Evolutionary conservation across 257 asterid species (phyloP).

Genomic region (Plantago elongata): DNA sequence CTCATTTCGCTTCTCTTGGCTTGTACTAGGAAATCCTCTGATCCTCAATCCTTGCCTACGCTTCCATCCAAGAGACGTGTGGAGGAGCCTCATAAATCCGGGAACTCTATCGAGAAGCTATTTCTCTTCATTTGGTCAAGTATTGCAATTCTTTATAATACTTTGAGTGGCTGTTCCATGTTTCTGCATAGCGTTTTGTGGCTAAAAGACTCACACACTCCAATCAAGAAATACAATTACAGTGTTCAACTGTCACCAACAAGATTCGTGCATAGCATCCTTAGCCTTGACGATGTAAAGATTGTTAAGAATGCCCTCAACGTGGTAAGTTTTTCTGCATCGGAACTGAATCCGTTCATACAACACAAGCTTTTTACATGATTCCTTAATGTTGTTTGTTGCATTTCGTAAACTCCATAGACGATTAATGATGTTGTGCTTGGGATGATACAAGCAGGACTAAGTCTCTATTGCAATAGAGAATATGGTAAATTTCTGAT

Average conservation of each 20-base stretch:
- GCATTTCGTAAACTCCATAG: not conserved
- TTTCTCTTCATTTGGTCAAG: not conserved
- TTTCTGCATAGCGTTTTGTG: not conserved
- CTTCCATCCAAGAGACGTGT: not conserved
- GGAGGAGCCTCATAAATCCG: not conserved
- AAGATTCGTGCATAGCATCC: constrained; percentile 12
- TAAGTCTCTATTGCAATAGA: constrained; percentile 5
- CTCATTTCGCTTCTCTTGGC: constrained; percentile 14
- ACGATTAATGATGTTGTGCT: constrained; percentile 7
- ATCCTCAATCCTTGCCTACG: constrained; percentile 11
- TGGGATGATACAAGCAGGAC: constrained; percentile 8
- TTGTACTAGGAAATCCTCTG: constrained; percentile 10
- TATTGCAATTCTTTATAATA: not conserved
- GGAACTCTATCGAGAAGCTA: not conserved
- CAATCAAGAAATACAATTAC: constrained; percentile 1
- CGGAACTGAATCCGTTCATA: too few relatives aligned
- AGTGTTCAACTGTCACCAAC: not conserved
- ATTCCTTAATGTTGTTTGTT: not conserved
- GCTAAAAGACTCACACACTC: constrained; percentile 4
- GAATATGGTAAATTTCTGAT: constrained; percentile 4
- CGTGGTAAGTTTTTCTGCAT: not conserved
- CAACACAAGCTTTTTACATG: not conserved
- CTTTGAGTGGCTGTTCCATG: not conserved
- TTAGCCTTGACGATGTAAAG: not conserved
- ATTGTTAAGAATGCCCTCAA: constrained; percentile 8